These are phyloP conservation scores for Solidago caesia DNA, from an alignment of 129 eudicot genomes.

Conservation along the genomic window DNA sequence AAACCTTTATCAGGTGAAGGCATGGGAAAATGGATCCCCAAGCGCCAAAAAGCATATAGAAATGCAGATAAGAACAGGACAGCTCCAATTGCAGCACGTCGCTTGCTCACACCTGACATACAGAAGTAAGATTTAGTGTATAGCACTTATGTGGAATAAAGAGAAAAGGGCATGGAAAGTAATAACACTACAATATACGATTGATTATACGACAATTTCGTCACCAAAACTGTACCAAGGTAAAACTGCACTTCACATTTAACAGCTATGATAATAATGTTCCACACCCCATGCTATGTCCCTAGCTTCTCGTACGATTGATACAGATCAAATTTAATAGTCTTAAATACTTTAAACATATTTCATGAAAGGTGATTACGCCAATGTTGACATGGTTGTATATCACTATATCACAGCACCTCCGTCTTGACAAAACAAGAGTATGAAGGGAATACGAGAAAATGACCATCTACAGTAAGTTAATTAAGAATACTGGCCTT, in stretches of 20 bases:
- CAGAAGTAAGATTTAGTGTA: slow-evolving; percentile 20
- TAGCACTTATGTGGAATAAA: neutral
- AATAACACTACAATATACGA: neutral
- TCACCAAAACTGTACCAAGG: neutral
- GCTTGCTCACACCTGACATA: slow-evolving; percentile 74
- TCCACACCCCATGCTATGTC: neutral
- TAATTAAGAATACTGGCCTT: slow-evolving; percentile 15
- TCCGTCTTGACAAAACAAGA: neutral
- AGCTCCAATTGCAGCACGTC: slow-evolving; percentile 94
- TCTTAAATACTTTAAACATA: neutral
- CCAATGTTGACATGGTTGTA: neutral
- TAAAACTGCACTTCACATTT: neutral
- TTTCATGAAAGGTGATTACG: neutral
- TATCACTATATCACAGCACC: neutral
- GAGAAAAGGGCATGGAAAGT: neutral
- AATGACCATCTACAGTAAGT: slow-evolving; percentile 10
- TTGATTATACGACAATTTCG: neutral
- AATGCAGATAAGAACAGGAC: slow-evolving; percentile 67
- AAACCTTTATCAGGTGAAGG: slow-evolving; percentile 99
- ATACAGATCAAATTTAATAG: neutral
- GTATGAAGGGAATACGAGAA: neutral
- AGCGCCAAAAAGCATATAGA: slow-evolving; percentile 94
- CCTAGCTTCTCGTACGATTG: slow-evolving; percentile 1
- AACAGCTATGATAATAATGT: neutral
- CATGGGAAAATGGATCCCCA: slow-evolving; percentile 99